Base-by-base conservation (phyloP, 2,329 filamentous ascomycete genomes). In the Bretziella fagacearum region DNA sequence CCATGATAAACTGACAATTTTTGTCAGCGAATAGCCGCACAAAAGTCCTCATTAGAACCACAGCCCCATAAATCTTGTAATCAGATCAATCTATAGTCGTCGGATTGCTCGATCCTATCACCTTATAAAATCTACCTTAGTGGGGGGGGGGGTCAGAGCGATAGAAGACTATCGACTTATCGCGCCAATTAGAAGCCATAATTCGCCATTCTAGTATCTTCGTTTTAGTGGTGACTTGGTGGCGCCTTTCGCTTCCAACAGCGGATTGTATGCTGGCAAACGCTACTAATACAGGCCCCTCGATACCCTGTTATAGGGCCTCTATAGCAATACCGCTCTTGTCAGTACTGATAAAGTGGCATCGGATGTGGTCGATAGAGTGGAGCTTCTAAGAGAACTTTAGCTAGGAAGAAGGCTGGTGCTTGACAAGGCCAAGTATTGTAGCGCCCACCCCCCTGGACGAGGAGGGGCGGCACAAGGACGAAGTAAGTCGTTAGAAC, bases 101-200 rank as follows among this genome's bases (percentile, higher is more conserved):
- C 22, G 6, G 29, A 43, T 48, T 48, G 46, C 37, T 48, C 29
- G 39, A 48, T 43, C 43, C 46, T 22, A 48, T 48, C 29, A 48
- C 46, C 46, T 43, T 29, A 48, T 48, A 6, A 41, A 48, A 48
- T 42, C 36, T 32, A 43, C 15, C 30, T 18, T 39, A 22, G 11
- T 15, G 11, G 15, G 27, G 37, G 8, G 23, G 22, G 20, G 11
- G 18, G 18, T 13, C 17, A 11, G 37, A 13, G 11, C 17, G 23
- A 18, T 5, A 10, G 10, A 7, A 8, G 20, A 10, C 25, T 41
- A 41, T 41, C 37, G 22, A n/a, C 11, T 23, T 41, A 41, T 41
- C 37, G 11, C 5, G 5, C 37, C 37, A 41, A 41, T 41, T n/a
- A 41, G 10, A 41, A 33, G 11, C 30, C 17, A 13, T 25, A 23